Evolutionary conservation across 1,139 yeast species (phyloP), one percentile per base, ranked within the genome.

Genomic region (Candida freyschussii): DNA sequence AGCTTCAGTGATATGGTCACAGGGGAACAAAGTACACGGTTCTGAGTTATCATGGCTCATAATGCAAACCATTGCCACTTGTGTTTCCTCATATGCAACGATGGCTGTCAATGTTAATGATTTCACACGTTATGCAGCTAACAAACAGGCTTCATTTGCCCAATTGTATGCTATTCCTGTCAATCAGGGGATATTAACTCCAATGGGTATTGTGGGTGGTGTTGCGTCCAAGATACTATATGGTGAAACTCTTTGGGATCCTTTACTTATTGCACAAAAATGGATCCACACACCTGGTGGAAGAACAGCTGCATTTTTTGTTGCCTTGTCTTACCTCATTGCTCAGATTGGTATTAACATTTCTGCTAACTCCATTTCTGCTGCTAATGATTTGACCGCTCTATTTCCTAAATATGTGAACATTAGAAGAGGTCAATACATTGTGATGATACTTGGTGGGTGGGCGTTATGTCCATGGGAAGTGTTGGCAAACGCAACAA

Each of bases 401-500:
- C 9, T 37, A 31, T 34, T 37, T 39, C 41, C 41, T 4, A 34
- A 32, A 27, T 37, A 30, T 25, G 23, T 37, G 18, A 37, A 37
- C 33, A 37, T 37, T 26, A 29, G 41, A 32, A 24, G 41, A 17
- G 41, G 41, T 19, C 41, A 37, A 17, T 57, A 65, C n/a, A 32
- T 60, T 4, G 33, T 62, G 12, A 47, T 57, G 17, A 51, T 59
- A 5, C 29, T 61, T 2, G 39, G 63, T 6, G 48, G 62, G 8
- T 62, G 65, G 65, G 56, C 52, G 5, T 48, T 50, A 16, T 60
- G 56, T 35, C 67, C 67, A 13, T 62, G 67, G 67, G 41, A 45
- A 11, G 60, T 61, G 32, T 58, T 52, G 40, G 57, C 59, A 30
- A 53, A 63, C 3, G 47, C 60, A 2, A 53, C 61, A 1, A 47